These are phyloP conservation scores for Austroboletus niveus DNA, from an alignment of 1,284 basidiomycete species.

Conservation along the genomic window DNA sequence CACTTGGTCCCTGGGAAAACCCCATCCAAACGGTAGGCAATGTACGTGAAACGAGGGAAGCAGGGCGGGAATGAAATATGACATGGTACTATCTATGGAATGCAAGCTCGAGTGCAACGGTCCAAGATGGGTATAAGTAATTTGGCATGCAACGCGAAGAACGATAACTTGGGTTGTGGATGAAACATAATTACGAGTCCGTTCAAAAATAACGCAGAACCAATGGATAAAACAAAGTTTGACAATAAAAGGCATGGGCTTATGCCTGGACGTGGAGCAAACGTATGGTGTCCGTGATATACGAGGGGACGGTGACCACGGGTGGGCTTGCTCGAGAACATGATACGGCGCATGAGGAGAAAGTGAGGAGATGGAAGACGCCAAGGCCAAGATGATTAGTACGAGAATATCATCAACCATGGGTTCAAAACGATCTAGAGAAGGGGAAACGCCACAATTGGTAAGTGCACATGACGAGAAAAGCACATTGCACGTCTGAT, in stretches of 20 bases:
- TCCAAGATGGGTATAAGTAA: conserved; percentile 13
- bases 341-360: conserved; percentile 8
- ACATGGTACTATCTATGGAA: neutral
- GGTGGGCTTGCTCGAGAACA: neutral
- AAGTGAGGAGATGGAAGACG: conserved; percentile 5
- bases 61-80: conserved; percentile 22
- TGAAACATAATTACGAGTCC: conserved; percentile 22
- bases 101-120: conserved; percentile 5
- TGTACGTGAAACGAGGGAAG: neutral
- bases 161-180: neutral
- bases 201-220: neutral
- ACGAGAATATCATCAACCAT: conserved; percentile 79
- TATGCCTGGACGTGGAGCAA: neutral
- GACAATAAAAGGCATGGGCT: conserved; percentile 1
- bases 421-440: conserved; percentile 72
- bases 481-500: neutral
- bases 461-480: conserved; percentile 15
- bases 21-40: neutral
- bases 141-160: conserved; percentile 3
- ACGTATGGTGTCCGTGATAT: neutral
- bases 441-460: conserved; percentile 12
- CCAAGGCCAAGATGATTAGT: conserved; percentile 35
- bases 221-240: neutral
- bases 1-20: neutral
- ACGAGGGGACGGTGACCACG: neutral